Conservation (phyloP, 1,139 yeast genomes). For the Schizosaccharomyces versatilis region DNA sequence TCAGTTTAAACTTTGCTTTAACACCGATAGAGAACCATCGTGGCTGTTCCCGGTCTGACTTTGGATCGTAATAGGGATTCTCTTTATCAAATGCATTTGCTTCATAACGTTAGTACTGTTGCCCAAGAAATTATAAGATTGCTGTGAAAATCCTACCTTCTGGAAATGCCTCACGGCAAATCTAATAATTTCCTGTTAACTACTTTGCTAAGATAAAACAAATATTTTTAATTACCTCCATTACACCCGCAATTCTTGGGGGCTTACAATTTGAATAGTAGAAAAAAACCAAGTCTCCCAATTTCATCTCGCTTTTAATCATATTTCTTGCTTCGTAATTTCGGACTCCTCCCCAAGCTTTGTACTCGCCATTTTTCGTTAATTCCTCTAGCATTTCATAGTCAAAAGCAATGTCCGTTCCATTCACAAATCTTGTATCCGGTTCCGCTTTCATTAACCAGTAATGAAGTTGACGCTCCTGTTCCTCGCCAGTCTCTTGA, state of each 20-base stretch:
- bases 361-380: constrained; percentile 14
- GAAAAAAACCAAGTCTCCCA: constrained; percentile 27
- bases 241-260: constrained; percentile 33
- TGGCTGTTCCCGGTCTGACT: constrained; percentile 23
- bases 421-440: constrained; percentile 26
- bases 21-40: constrained; percentile 37
- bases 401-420: constrained; percentile 28
- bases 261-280: constrained; percentile 32
- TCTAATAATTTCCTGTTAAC: constrained; percentile 12
- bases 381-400: constrained; percentile 24
- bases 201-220: not conserved
- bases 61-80: constrained; percentile 28
- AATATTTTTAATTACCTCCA: constrained; percentile 2
- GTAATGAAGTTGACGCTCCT: constrained; percentile 13
- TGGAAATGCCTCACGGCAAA: constrained; percentile 25
- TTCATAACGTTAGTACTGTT: not conserved
- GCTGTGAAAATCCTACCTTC: constrained; percentile 16
- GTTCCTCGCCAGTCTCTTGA: too few relatives aligned
- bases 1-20: constrained; percentile 23
- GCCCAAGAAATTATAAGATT: not conserved
- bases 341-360: constrained; percentile 37
- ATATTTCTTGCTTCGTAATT: constrained; percentile 33
- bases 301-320: constrained; percentile 24
- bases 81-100: constrained; percentile 19
- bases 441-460: constrained; percentile 39